Evolutionary conservation across 2,329 filamentous ascomycete species (phyloP).

Genomic region (Fusarium vanettenii): DNA sequence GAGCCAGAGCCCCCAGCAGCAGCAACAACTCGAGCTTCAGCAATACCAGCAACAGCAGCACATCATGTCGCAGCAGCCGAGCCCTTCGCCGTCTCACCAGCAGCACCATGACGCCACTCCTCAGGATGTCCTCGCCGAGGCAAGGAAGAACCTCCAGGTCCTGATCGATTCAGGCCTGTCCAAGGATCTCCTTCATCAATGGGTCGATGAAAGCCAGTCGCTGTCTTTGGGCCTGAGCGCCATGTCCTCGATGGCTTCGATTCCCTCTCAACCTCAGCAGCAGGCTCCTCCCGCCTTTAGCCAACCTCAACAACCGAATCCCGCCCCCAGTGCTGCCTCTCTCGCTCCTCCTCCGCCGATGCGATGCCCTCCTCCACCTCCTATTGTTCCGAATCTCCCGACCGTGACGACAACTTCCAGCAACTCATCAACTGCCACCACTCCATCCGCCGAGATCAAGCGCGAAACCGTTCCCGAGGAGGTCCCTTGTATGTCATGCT

Average conservation of each 20-base stretch:
- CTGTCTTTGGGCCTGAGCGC: conserved; percentile 40
- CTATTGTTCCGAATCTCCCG: conserved; percentile 35
- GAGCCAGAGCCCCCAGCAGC: conserved; percentile 42
- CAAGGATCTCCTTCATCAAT: conserved; percentile 56
- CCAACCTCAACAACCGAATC: conserved; percentile 24
- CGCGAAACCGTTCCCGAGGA: conserved; percentile 46
- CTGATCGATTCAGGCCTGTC: conserved; percentile 59
- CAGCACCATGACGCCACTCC: conserved; percentile 51
- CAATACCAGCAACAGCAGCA: conserved; percentile 33
- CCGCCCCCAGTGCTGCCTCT: conserved; percentile 31
- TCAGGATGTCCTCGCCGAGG: conserved; percentile 58
- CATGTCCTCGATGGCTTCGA: conserved; percentile 25
- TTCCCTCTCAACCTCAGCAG: conserved; percentile 32
- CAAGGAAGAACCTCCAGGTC: conserved; percentile 58
- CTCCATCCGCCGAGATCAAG: conserved; percentile 45
- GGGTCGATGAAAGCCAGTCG: conserved; percentile 53
- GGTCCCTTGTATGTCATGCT: conserved; percentile 38
- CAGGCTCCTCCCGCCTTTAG: conserved; percentile 32
- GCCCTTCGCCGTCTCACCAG: conserved; percentile 36
- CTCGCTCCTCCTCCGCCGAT: conserved; percentile 47
- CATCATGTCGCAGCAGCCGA: conserved; percentile 41
- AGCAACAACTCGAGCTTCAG: conserved; percentile 36
- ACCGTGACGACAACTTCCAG: conserved; percentile 34
- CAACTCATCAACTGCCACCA: conserved; percentile 37
- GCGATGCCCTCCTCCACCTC: conserved; percentile 49